Conservation (phyloP, 2,329 filamentous ascomycete species). For the Exophiala dermatitidis region DNA sequence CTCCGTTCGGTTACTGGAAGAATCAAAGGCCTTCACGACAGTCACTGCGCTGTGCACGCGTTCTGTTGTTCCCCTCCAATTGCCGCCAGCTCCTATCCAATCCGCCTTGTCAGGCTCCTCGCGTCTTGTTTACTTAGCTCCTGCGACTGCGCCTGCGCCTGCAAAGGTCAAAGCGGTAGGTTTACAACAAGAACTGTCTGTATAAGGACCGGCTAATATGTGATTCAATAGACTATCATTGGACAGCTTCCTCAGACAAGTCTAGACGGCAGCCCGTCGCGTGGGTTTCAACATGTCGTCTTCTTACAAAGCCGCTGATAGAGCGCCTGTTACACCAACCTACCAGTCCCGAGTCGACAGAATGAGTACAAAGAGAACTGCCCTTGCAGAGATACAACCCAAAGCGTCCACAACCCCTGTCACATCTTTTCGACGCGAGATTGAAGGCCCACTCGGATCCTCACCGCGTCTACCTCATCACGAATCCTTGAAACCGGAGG, state of each 20-base stretch:
- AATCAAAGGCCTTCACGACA: neutral
- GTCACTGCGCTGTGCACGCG: neutral
- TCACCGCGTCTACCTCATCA: constrained; percentile 24
- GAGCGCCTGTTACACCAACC: neutral
- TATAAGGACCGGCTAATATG: neutral
- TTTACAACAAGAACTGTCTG: no score
- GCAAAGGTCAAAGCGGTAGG: no score
- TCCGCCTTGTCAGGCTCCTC: neutral
- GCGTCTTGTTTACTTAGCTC: neutral
- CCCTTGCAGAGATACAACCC: constrained; percentile 24
- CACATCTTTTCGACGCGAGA: constrained; percentile 4
- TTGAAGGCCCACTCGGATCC: constrained; percentile 4
- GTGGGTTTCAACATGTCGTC: constrained; percentile 11
- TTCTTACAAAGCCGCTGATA: constrained; percentile 5
- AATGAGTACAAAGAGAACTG: constrained; percentile 13
- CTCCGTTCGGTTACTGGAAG: neutral
- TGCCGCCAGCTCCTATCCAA: neutral
- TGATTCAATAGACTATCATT: neutral
- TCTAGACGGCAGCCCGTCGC: neutral
- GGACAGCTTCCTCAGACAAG: neutral
- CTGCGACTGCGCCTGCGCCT: no score
- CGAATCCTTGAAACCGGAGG: constrained; percentile 29
- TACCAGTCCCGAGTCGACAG: constrained; percentile 6
- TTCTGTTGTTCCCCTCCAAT: neutral
- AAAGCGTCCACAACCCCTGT: constrained; percentile 8